These are phyloP conservation scores for Fraxinus excelsior DNA, from an alignment of 257 asterid genomes.

Conservation along the genomic window DNA sequence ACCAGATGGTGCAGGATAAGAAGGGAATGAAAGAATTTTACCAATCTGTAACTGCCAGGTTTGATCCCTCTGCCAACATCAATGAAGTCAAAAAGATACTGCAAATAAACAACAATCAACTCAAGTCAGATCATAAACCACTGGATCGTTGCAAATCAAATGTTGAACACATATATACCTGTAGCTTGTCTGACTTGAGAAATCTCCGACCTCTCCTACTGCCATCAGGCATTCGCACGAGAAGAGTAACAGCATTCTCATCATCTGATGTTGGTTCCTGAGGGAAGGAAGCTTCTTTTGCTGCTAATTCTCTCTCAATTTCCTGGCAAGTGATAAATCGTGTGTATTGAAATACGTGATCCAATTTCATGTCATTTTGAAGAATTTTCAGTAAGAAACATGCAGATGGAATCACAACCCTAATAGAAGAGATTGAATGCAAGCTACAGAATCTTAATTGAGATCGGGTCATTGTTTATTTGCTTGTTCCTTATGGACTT, in stretches of 20 bases:
- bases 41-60: constrained; percentile 96
- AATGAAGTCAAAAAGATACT: constrained; percentile 88
- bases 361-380: background rate
- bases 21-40: constrained; percentile 27
- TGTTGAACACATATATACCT: constrained; percentile 50
- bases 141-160: background rate
- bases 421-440: background rate
- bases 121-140: constrained; percentile 24
- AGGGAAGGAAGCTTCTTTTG: constrained; percentile 93
- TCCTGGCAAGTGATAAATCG: constrained; percentile 51
- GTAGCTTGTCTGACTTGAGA: constrained; percentile 79
- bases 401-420: background rate
- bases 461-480: background rate
- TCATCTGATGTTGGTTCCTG: constrained; percentile 79
- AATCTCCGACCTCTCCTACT: constrained; percentile 93
- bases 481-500: background rate
- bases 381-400: background rate
- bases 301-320: constrained; percentile 81
- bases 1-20: background rate
- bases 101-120: constrained; percentile 25
- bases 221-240: constrained; percentile 97
- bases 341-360: background rate
- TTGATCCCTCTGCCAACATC: constrained; percentile 76
- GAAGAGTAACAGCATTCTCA: constrained; percentile 83
- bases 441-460: background rate